Percentiles rank a stretch among this genome's conserved stretches.
phyloP scores from a whole-genome alignment of 805 yeast genomes.

The Saturnispora bothae region DNA sequence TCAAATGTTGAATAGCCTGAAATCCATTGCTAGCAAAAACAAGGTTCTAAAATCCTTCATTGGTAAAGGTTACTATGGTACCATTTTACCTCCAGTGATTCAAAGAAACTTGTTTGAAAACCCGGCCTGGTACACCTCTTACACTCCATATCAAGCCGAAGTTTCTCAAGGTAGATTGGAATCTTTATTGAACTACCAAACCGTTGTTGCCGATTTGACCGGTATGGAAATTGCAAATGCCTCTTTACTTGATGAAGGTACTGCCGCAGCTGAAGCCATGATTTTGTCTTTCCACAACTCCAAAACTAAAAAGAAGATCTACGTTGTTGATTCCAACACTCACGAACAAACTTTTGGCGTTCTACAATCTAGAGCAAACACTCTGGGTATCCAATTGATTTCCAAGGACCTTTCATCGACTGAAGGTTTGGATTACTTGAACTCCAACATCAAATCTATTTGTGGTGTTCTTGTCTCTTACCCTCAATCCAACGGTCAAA shows the following conservation, averaged over 20 bases:
- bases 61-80: conserved; percentile 93
- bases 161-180: conserved; percentile 95
- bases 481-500: conserved; percentile 77
- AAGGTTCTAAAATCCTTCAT: conserved; percentile 64
- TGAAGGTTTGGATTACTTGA: conserved; percentile 28
- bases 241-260: conserved; percentile 88
- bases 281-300: conserved; percentile 59
- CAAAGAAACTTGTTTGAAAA: conserved; percentile 85
- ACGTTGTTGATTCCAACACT: conserved; percentile 62
- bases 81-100: conserved; percentile 81
- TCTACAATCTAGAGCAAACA: conserved; percentile 64
- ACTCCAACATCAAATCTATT: conserved; percentile 28
- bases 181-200: conserved; percentile 82
- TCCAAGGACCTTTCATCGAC: conserved; percentile 42
- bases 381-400: conserved; percentile 56
- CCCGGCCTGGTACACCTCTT: conserved; percentile 98
- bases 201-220: conserved; percentile 81
- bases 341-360: conserved; percentile 86
- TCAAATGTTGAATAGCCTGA: conserved; percentile 62
- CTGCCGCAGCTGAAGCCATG: conserved; percentile 98
- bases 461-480: conserved; percentile 87
- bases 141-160: conserved; percentile 98
- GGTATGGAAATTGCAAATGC: conserved; percentile 95
- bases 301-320: conserved; percentile 58
- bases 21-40: conserved; percentile 65